Conservation (phyloP, 352 stramenopile genomes). For the Globisporangium perplexum region DNA sequence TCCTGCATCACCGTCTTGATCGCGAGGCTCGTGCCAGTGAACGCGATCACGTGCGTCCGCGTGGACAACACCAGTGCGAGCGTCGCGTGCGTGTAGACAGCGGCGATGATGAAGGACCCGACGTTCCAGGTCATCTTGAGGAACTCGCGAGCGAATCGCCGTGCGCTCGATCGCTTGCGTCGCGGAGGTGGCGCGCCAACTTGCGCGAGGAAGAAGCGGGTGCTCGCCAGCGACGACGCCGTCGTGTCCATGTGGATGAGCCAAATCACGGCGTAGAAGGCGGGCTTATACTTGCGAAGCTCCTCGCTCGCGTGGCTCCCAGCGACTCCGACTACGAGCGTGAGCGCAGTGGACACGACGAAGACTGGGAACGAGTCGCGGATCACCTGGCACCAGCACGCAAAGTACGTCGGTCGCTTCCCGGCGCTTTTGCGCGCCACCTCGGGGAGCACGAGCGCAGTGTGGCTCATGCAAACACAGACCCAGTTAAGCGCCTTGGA, state of each 20-base stretch:
- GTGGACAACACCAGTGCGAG: not conserved
- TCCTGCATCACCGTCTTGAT: slow-evolving; percentile 17
- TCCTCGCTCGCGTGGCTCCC: not conserved
- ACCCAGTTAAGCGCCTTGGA: slow-evolving; percentile 11
- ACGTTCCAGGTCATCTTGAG: slow-evolving; percentile 1
- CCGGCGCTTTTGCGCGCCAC: not conserved
- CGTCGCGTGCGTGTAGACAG: not conserved
- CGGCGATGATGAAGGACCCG: not conserved
- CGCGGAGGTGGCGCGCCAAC: not conserved
- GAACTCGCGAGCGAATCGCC: not conserved
- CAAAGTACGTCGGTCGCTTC: not conserved
- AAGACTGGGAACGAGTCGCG: not conserved
- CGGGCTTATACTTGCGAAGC: slow-evolving; percentile 1
- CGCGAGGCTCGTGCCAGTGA: not conserved
- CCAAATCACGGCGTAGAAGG: not conserved
- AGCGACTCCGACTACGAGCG: not conserved
- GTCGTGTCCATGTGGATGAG: slow-evolving; percentile 3
- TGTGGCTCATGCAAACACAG: slow-evolving; percentile 6
- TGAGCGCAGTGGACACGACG: not conserved
- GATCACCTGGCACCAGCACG: slow-evolving; percentile 1
- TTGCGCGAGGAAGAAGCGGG: not conserved
- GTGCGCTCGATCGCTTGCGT: too few relatives aligned
- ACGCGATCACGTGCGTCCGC: not conserved
- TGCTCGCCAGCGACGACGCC: slow-evolving; percentile 2
- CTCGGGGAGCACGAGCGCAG: slow-evolving; percentile 2